phyloP scores from a whole-genome alignment of 352 stramenopile genomes.

The Pythium rhizo-oryzae region DNA sequence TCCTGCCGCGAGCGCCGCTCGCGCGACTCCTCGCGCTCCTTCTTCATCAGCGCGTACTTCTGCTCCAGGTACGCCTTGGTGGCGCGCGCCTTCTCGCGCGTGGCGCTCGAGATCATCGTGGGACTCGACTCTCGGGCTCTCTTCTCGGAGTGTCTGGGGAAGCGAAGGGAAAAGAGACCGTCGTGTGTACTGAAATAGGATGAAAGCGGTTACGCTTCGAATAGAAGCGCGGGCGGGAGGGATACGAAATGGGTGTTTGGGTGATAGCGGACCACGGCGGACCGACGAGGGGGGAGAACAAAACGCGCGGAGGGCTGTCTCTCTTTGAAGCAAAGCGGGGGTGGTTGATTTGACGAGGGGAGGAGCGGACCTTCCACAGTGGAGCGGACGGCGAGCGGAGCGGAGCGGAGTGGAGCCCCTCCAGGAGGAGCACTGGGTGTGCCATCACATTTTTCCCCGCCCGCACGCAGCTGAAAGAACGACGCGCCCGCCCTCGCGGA shows the following conservation, averaged over 20 bases:
- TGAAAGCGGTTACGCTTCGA: constrained; percentile 4
- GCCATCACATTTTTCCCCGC: constrained; percentile 39
- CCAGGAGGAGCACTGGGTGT: constrained; percentile 17
- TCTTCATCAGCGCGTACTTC: constrained; percentile 90
- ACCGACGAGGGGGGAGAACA: background rate
- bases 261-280: constrained; percentile 16
- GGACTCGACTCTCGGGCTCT: background rate
- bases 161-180: background rate
- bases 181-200: background rate
- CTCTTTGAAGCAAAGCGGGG: background rate
- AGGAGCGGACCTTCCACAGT: constrained; percentile 1
- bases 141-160: background rate
- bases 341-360: background rate
- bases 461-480: constrained; percentile 23
- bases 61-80: constrained; percentile 90
- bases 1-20: constrained; percentile 78
- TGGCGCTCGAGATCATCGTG: constrained; percentile 83
- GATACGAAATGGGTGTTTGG: constrained; percentile 27
- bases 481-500: constrained; percentile 12
- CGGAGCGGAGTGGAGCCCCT: constrained; percentile 22
- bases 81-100: constrained; percentile 84
- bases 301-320: background rate
- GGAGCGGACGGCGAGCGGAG: constrained; percentile 13
- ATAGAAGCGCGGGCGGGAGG: background rate
- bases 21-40: constrained; percentile 81